Evolutionary conservation across 805 yeast genomes (phyloP).

Genomic region (Ascoidea asiatica): DNA sequence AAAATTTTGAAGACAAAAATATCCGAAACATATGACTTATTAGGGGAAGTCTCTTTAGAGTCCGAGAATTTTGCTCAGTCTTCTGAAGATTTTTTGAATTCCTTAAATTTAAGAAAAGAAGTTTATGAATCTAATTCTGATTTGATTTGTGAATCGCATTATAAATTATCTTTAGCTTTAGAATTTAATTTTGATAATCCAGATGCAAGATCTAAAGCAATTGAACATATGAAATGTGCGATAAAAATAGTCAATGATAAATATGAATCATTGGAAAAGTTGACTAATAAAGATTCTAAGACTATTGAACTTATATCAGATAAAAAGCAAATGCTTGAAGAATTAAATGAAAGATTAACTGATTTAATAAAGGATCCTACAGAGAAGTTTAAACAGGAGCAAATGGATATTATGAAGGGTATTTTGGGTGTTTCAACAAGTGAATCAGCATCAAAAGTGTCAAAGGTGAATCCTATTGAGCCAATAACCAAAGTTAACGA

Average conservation of each 20-base stretch:
- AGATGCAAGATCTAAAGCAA: slow-evolving; percentile 32
- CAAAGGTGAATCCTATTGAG: slow-evolving; percentile 10
- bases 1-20: slow-evolving; percentile 32
- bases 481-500: slow-evolving; percentile 33
- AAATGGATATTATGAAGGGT: slow-evolving; percentile 40
- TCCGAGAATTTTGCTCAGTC: slow-evolving; percentile 81
- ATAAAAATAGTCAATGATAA: slow-evolving; percentile 26
- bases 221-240: slow-evolving; percentile 41
- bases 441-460: slow-evolving; percentile 14
- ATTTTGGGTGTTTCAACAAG: slow-evolving; percentile 33
- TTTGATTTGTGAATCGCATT: slow-evolving; percentile 64
- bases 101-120: slow-evolving; percentile 36
- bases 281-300: slow-evolving; percentile 18
- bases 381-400: slow-evolving; percentile 33
- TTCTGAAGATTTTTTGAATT: slow-evolving; percentile 46
- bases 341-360: slow-evolving; percentile 38
- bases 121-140: slow-evolving; percentile 28
- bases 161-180: slow-evolving; percentile 64
- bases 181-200: slow-evolving; percentile 50
- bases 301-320: slow-evolving; percentile 24
- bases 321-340: slow-evolving; percentile 30
- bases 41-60: slow-evolving; percentile 86
- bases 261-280: slow-evolving; percentile 14
- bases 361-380: slow-evolving; percentile 42
- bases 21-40: slow-evolving; percentile 60